These are phyloP conservation scores for Enterocytospora artemiae DNA, from an alignment of 371 early-diverging fungal species.

Conservation along the genomic window DNA sequence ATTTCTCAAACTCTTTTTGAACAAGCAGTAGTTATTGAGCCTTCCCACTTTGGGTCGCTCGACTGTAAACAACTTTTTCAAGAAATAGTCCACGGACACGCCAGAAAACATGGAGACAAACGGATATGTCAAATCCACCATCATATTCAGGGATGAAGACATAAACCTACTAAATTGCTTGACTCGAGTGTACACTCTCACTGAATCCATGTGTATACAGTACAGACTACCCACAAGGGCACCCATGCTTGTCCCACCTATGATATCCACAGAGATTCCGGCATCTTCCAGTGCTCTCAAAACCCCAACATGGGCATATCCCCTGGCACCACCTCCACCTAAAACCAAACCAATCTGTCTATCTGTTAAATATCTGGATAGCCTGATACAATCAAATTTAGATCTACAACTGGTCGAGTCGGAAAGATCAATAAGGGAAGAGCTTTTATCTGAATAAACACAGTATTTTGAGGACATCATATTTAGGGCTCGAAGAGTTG, in stretches of 20 bases:
- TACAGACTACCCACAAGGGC: conserved; percentile 87
- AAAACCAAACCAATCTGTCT: conserved; percentile 88
- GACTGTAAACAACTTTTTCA: conserved; percentile 81
- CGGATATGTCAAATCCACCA: conserved; percentile 88
- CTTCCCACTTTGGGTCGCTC: conserved; percentile 89
- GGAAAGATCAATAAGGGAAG: too few relatives aligned
- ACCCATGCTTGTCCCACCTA: conserved; percentile 94
- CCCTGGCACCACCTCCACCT: conserved; percentile 96
- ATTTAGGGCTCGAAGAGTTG: too few relatives aligned
- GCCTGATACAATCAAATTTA: too few relatives aligned
- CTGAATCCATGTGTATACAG: conserved; percentile 73
- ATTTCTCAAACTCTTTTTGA: too few relatives aligned
- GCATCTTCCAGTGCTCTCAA: conserved; percentile 91
- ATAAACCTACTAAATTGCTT: conserved; percentile 69
- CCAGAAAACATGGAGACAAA: conserved; percentile 60
- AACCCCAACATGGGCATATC: conserved; percentile 84
- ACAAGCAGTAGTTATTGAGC: too few relatives aligned
- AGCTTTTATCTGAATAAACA: too few relatives aligned
- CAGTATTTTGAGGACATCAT: too few relatives aligned
- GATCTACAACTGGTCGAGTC: too few relatives aligned
- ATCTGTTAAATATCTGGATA: conserved; percentile 79
- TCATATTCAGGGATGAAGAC: conserved; percentile 71
- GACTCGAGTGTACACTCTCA: conserved; percentile 70
- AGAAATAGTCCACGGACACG: conserved; percentile 79
- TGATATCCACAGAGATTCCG: conserved; percentile 81